Evolutionary conservation across 139 green algal genomes (phyloP), one percentile per base, ranked within the genome.

Genomic region (Asterochloris sp.): DNA sequence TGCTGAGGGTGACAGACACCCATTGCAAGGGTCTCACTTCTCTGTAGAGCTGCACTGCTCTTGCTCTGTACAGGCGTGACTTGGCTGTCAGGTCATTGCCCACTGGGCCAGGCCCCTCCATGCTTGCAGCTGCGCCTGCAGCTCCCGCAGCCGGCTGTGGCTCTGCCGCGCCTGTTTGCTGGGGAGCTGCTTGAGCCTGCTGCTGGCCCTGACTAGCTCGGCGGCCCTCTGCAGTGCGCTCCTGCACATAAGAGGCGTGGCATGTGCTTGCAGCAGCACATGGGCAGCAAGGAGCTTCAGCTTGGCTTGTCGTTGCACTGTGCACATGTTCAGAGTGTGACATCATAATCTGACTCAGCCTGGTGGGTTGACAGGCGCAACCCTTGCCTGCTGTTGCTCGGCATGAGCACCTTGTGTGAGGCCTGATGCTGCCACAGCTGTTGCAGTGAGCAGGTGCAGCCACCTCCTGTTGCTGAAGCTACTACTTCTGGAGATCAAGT

Each of bases 51-150:
- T 73, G 47, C 27, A 24, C 61, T 71, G 77, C 77, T 27, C 61
- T 27, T 16, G 15, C 62, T 74, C 62, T 81, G 27, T 81, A 81
- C 9, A 81, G 13, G 16, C 47, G 73, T 62, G 61, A 81, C 62
- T 81, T 81, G 17, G 77, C 77, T 28, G 77, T 81, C 26, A 62
- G 62, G 11, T 81, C 77, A 81, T 81, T 81, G 77, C 77, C 62
- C 16, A n/a, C 62, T 73, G 77, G 77, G 10, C 67, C 75, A 19
- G 54, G 54, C n/a, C 12, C 11, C 61, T 69, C 15, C 21, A 0
- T 12, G 67, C 60, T 11, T 54, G 76, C 21, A 62, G 60, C 68
- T 64, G 60, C 68, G 76, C 76, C 47, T 13, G 76, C 76, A 26
- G 24, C 54, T n/a, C 76, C 76, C 28, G 60, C 76, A n/a, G 60